Base-by-base conservation (phyloP, 1,284 basidiomycete genomes). In the Albatrellus sp. region DNA sequence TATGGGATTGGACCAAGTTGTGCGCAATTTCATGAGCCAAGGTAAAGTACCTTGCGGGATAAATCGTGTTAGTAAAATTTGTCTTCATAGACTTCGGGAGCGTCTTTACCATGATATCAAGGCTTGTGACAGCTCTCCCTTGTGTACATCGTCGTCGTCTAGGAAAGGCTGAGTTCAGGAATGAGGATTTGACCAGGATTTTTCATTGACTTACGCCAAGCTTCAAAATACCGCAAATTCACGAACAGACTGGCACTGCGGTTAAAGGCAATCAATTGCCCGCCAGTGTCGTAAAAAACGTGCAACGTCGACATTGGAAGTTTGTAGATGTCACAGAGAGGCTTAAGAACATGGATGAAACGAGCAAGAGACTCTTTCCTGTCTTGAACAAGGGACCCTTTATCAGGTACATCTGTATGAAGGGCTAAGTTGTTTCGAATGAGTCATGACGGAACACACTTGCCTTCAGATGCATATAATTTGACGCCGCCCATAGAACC, bases 201-300 rank as follows among this genome's bases (percentile, higher is more conserved):
- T 17, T 41, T 12, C 20, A 29, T 10, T 10, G 19, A 74, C 83
- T 66, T 57, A 89, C 86, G 91, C 91, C 90, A 92, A 47, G 82
- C 78, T 56, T 86, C 72, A 52, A 80, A 94, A 59, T 84, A 96
- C 33, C 90, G 72, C 20, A 93, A 65, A 58, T 97, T 98, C 52
- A 97, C 67, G 65, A 91, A 98, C 28, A 98, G 71, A 47, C 84
- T 84, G 2, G 90, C 91, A 43, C 79, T 81, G 28, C 90, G 72
- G 60, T 98, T 98, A 70, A 98, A 98, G 0, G 93, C 94, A 48
- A 98, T 96, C 14, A 85, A 66, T 1, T 80, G 84, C 1, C 93
- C 92, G 5, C 68, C 65, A 9, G 71, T 58, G 57, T 98, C 92
- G 61, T 81, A 85, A 60, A 97, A 98, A 2, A 98, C 73, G 55